Evolutionary conservation across 2,329 filamentous ascomycete species (phyloP).

Genomic region (Eutypella sp.): DNA sequence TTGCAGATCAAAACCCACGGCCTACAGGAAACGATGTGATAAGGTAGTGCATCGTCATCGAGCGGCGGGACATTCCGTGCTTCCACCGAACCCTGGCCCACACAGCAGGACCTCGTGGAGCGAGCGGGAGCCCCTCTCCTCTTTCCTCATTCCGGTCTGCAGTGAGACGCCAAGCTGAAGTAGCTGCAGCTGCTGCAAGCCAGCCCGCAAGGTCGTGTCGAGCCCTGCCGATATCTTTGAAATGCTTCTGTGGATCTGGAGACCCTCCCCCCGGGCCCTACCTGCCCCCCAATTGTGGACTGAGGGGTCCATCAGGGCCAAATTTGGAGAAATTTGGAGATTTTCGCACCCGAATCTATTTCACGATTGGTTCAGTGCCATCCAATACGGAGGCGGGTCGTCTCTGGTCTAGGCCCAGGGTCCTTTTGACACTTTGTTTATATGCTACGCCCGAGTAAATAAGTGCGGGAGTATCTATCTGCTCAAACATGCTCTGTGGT

Average conservation of each 20-base stretch:
- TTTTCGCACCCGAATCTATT: not conserved
- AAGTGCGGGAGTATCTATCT: no score
- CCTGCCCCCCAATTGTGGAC: not conserved
- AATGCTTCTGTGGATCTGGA: not conserved
- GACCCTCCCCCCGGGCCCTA: not conserved
- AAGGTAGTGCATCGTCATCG: not conserved
- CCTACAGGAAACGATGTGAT: not conserved
- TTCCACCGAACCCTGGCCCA: not conserved
- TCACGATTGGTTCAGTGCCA: not conserved
- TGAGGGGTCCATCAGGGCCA: not conserved
- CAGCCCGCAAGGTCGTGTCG: not conserved
- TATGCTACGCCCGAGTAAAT: not conserved
- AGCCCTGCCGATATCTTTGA: not conserved
- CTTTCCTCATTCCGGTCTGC: not conserved
- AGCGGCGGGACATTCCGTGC: not conserved
- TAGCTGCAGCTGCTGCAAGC: no score
- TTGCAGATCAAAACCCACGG: not conserved
- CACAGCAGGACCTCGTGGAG: no score
- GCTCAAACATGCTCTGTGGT: no score
- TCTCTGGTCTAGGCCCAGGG: not conserved
- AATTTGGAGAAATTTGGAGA: constrained; percentile 1
- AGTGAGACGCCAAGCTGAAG: not conserved
- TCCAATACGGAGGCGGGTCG: not conserved
- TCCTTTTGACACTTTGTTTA: not conserved
- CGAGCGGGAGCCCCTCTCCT: not conserved